Conservation (phyloP, 1,284 basidiomycete genomes). For the Apiotrichum domesticum region DNA sequence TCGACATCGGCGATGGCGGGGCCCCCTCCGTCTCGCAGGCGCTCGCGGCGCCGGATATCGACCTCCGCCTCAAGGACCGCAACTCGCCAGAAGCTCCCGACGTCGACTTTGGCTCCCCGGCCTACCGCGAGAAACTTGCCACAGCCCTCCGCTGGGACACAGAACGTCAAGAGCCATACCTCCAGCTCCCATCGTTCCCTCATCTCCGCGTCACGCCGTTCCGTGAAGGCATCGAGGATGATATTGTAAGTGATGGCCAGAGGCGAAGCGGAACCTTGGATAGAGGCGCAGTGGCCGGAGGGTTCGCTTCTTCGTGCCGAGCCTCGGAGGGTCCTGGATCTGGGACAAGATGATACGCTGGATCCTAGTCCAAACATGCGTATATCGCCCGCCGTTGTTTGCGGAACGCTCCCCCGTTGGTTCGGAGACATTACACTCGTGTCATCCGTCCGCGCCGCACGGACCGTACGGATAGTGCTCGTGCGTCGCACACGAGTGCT, state of each 20-base stretch:
- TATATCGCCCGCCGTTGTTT: too few relatives aligned
- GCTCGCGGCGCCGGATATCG: background rate
- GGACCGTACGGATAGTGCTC: too few relatives aligned
- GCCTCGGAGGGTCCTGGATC: too few relatives aligned
- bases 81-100: background rate
- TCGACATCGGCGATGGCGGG: background rate
- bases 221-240: conserved; percentile 16
- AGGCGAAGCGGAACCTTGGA: too few relatives aligned
- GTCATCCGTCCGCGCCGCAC: too few relatives aligned
- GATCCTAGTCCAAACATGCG: too few relatives aligned
- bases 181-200: conserved; percentile 23
- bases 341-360: too few relatives aligned
- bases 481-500: too few relatives aligned
- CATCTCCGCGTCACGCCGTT: conserved; percentile 19
- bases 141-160: conserved; percentile 19
- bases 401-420: too few relatives aligned
- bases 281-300: too few relatives aligned
- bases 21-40: background rate
- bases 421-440: too few relatives aligned
- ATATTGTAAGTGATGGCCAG: conserved; percentile 10
- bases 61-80: background rate
- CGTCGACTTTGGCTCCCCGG: background rate
- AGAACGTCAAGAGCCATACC: conserved; percentile 21
- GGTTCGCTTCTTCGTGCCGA: too few relatives aligned
- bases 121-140: conserved; percentile 4